These are phyloP conservation scores for Fusarium solani-melongenae DNA, from an alignment of 2,329 filamentous ascomycete genomes.

Conservation along the genomic window DNA sequence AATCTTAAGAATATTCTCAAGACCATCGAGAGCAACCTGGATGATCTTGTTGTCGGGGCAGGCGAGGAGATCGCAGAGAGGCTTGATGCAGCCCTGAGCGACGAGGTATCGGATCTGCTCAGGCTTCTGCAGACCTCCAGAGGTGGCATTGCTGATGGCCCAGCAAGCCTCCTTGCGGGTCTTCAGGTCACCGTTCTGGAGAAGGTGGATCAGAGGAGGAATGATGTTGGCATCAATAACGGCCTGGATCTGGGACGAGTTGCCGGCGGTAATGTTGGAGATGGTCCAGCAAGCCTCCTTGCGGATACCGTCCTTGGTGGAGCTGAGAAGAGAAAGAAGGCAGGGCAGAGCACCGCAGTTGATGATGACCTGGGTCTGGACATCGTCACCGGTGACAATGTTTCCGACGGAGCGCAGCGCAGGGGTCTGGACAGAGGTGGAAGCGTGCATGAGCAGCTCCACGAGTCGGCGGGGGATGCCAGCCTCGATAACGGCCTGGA, in stretches of 20 bases:
- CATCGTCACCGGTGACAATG: conserved; percentile 98
- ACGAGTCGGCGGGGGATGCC: conserved; percentile 96
- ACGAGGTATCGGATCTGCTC: conserved; percentile 98
- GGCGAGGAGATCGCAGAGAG: conserved; percentile 90
- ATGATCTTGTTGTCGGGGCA: conserved; percentile 99
- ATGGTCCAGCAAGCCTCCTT: conserved; percentile 99
- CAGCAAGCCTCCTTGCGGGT: conserved; percentile 99
- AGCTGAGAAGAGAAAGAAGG: conserved; percentile 92
- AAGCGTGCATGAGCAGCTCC: conserved; percentile 97
- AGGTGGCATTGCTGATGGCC: conserved; percentile 99
- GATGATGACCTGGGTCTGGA: conserved; percentile 99
- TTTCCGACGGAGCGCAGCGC: conserved; percentile 97
- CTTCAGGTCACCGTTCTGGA: conserved; percentile 98
- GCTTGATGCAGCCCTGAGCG: conserved; percentile 93
- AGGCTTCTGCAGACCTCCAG: conserved; percentile 96
- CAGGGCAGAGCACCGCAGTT: conserved; percentile 95
- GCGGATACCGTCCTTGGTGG: conserved; percentile 97
- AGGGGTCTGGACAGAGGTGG: conserved; percentile 97
- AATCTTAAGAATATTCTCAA: conserved; percentile 99
- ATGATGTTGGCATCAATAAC: conserved; percentile 98
- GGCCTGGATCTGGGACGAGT: conserved; percentile 96
- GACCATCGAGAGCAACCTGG: conserved; percentile 94
- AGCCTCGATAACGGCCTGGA: conserved; percentile 98
- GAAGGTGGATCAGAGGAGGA: conserved; percentile 92
- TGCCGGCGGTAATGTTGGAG: conserved; percentile 97